phyloP scores from a whole-genome alignment of 345 rosid genomes.

The Eucalyptus guilfoylei region DNA sequence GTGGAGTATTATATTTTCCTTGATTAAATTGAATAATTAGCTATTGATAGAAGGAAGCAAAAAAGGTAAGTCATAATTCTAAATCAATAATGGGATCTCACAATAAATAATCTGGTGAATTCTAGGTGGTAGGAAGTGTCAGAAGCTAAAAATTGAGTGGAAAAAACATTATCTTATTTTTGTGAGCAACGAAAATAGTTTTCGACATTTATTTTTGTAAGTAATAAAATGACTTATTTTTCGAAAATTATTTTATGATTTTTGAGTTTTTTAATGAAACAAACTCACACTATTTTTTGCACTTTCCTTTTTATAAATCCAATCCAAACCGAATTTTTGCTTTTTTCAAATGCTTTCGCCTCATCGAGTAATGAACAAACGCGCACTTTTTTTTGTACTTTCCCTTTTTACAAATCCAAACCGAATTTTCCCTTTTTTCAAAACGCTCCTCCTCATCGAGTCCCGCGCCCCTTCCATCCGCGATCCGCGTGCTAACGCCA shows the following conservation, averaged over 20 bases:
- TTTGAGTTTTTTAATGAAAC: background rate
- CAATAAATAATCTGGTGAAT: too few species aligned
- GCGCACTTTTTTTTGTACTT: background rate
- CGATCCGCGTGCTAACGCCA: background rate
- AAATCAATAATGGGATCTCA: background rate
- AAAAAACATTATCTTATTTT: too few species aligned
- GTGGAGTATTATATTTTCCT: accelerated
- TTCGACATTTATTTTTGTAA: too few species aligned
- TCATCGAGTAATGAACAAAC: background rate
- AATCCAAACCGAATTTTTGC: background rate
- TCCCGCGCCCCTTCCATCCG: background rate
- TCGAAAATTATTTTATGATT: too few species aligned
- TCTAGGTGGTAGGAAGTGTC: accelerated
- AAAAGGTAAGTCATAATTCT: too few species aligned
- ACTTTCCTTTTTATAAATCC: background rate
- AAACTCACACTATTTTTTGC: background rate
- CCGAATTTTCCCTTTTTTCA: background rate
- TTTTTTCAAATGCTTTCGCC: background rate
- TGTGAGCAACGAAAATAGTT: too few species aligned
- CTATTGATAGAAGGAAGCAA: too few species aligned
- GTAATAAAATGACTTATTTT: too few species aligned
- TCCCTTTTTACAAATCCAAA: background rate
- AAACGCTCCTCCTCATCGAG: background rate
- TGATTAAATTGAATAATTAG: too few species aligned
- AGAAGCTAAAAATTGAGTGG: background rate